phyloP scores from a whole-genome alignment of 768 basidiomycete genomes.

The Leccinum olivaceopallidum region DNA sequence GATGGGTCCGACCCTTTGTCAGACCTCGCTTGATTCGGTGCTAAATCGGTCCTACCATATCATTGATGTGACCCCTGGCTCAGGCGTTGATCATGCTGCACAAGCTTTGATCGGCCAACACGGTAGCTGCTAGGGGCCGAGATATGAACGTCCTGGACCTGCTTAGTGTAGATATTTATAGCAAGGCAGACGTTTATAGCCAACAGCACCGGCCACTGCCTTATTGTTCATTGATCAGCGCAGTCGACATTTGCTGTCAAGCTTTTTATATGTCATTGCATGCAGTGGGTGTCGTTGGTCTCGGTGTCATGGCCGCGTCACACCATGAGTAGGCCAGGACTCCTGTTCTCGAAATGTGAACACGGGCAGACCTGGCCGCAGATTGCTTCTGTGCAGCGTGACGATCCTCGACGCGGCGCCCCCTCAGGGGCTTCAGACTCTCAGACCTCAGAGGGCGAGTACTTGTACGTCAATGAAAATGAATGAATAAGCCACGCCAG shows the following conservation, averaged over 20 bases:
- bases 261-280: background rate
- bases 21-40: background rate
- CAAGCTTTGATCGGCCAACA: background rate
- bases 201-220: background rate
- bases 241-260: background rate
- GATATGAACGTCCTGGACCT: background rate
- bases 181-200: background rate
- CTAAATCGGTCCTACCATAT: background rate
- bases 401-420: background rate
- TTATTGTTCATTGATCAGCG: background rate
- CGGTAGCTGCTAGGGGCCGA: conserved; percentile 14
- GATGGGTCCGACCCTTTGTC: background rate
- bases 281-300: background rate
- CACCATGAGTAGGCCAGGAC: background rate
- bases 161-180: background rate
- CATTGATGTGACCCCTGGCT: background rate
- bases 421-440: background rate
- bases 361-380: conserved; percentile 10
- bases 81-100: background rate
- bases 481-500: background rate
- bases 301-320: background rate
- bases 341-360: background rate
- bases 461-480: background rate
- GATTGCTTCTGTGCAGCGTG: background rate
- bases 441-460: background rate